Conservation (phyloP, 1,284 basidiomycete genomes). For the Abortiporus biennis region DNA sequence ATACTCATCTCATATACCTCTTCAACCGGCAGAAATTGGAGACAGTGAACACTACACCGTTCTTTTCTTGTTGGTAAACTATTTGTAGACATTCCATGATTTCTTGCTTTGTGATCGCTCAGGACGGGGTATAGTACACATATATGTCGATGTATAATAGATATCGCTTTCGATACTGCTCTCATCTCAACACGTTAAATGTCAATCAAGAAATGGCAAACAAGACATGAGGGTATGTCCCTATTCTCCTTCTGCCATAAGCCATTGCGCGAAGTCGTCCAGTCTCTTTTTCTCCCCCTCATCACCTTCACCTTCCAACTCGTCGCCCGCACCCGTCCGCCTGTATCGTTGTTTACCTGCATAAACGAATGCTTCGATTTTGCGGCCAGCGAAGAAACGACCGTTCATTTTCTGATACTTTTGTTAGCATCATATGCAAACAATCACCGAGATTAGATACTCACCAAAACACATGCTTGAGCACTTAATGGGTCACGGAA, state of each 20-base stretch:
- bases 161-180: not conserved
- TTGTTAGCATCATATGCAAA: conserved; percentile 1
- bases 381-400: conserved; percentile 84
- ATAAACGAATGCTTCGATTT: conserved; percentile 78
- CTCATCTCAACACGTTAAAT: not conserved
- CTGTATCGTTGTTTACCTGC: conserved; percentile 79
- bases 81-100: not conserved
- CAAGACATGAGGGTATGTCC: conserved; percentile 1
- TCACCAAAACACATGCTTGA: conserved; percentile 80
- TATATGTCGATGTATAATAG: not conserved
- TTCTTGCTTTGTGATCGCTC: conserved; percentile 11
- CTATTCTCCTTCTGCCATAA: conserved; percentile 71
- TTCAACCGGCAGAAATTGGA: conserved; percentile 54
- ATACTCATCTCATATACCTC: not conserved
- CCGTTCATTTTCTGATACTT: conserved; percentile 86
- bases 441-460: conserved; percentile 26
- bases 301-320: conserved; percentile 55
- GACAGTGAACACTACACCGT: conserved; percentile 56
- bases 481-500: conserved; percentile 88
- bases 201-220: not conserved
- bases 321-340: conserved; percentile 61
- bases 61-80: conserved; percentile 65
- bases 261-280: conserved; percentile 86
- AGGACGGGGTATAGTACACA: conserved; percentile 1
- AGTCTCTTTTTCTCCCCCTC: conserved; percentile 78